phyloP scores from a whole-genome alignment of 2,329 filamentous ascomycete species.

The Pseudopithomyces maydicus region DNA sequence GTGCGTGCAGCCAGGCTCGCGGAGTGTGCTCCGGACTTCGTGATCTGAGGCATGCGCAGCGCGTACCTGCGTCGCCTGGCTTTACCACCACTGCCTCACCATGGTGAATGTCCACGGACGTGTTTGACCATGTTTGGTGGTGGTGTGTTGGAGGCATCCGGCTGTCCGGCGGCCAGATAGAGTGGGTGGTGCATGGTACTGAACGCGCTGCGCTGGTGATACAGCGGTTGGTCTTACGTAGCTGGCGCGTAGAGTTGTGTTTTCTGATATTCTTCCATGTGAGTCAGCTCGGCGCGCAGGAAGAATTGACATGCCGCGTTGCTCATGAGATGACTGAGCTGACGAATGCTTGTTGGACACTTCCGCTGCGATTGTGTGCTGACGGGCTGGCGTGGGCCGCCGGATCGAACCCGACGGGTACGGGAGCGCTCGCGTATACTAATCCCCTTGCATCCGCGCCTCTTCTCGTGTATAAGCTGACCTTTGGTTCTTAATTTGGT shows the following conservation, averaged over 20 bases:
- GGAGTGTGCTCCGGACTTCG: slow-evolving; percentile 8
- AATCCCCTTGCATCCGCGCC: not conserved
- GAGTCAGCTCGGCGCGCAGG: not conserved
- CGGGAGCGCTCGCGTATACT: not conserved
- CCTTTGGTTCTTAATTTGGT: not conserved
- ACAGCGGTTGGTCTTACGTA: too few relatives aligned
- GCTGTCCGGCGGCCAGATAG: too few relatives aligned
- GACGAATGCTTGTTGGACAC: not conserved
- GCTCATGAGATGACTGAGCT: not conserved
- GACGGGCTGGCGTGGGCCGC: not conserved
- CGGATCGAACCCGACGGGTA: not conserved
- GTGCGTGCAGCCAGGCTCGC: not conserved
- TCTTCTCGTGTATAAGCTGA: slow-evolving; percentile 1
- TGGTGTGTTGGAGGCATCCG: too few relatives aligned
- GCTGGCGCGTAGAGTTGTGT: too few relatives aligned
- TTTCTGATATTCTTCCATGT: too few relatives aligned
- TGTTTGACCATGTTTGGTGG: not conserved
- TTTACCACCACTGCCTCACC: not conserved
- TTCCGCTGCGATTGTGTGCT: not conserved
- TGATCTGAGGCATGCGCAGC: slow-evolving; percentile 1
- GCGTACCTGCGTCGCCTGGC: not conserved
- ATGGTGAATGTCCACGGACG: not conserved
- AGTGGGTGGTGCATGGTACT: too few relatives aligned
- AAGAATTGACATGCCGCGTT: slow-evolving; percentile 10
- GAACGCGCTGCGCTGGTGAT: too few relatives aligned